Base-by-base conservation (phyloP, 148 eudicot genomes). In the Linanthus parryae region DNA sequence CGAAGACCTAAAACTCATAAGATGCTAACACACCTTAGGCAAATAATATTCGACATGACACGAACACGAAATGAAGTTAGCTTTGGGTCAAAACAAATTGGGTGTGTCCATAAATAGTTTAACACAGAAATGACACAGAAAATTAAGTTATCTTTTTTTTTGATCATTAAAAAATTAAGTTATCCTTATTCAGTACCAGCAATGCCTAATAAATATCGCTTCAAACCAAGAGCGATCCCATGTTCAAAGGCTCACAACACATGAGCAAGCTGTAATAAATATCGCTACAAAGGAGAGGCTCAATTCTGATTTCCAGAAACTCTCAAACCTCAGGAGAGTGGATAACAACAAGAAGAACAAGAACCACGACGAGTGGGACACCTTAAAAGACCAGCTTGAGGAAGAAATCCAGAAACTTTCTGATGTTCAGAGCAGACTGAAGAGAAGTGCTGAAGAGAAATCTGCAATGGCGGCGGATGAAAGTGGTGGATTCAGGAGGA, bases 311-410 rank as follows among this genome's bases (percentile, higher is more conserved):
- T 77, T 85, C 31, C 88, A 82, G 55, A 94, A 88, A 58, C 59
- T 94, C 51, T 81, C 84, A 15, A 84, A 84, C 69, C 91, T 94
- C 48, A 88, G 82, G 48, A 82, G 80, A 62, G 56, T 88, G 40
- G 88, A 78, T 42, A 80, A 57, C 46, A 42, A 38, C 58, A 63
- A 44, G 39, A 75, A 71, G 66, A 81, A 74, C 2, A 84, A 87
- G 65, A 66, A 63, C 28, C 26, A 35, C 10, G 28, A 54, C 18
- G 85, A 21, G 81, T 73, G 57, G 77, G 73, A 21, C 83, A 80
- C 72, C 80, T 92, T 13, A 65, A 61, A 24, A 94, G 88, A 70
- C 79, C 85, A 84, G 76, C 81, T 94, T 10, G 95, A 92, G 68
- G 63, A 56, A 38, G 66, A 79, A 0, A 80, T 88, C 29, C 54